phyloP scores from a whole-genome alignment of 73 alveolate genomes.

The Tetrahymena elliotti region DNA sequence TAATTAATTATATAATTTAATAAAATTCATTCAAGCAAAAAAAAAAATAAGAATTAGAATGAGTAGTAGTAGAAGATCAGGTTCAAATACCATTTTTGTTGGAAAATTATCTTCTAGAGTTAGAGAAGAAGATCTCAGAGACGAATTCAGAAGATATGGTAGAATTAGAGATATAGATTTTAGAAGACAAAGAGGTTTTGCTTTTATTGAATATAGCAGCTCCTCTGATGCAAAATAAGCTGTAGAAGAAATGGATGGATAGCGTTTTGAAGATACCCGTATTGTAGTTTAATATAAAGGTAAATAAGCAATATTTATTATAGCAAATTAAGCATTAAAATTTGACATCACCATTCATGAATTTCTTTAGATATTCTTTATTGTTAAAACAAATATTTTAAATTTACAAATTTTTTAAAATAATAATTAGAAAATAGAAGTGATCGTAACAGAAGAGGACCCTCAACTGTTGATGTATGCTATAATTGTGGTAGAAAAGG shows the following conservation, averaged over 20 bases:
- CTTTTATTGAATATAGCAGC: constrained; percentile 58
- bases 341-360: too few relatives aligned
- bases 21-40: not conserved
- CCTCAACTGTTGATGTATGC: constrained; percentile 63
- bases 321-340: not conserved
- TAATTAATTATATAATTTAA: not conserved
- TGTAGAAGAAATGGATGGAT: constrained; percentile 55
- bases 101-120: constrained; percentile 59
- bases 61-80: constrained; percentile 37
- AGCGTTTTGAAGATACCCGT: constrained; percentile 56
- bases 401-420: too few relatives aligned
- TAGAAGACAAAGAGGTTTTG: constrained; percentile 54
- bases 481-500: constrained; percentile 71
- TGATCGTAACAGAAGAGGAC: constrained; percentile 43
- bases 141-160: constrained; percentile 63
- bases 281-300: constrained; percentile 36
- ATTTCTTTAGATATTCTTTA: too few relatives aligned
- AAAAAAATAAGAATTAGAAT: not conserved
- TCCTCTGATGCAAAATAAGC: constrained; percentile 66
- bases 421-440: not conserved
- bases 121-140: constrained; percentile 49
- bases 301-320: not conserved
- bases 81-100: constrained; percentile 29
- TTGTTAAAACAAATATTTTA: too few relatives aligned
- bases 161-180: constrained; percentile 51